phyloP scores from a whole-genome alignment of 129 eudicot genomes.

The Centaurea solstitialis region DNA sequence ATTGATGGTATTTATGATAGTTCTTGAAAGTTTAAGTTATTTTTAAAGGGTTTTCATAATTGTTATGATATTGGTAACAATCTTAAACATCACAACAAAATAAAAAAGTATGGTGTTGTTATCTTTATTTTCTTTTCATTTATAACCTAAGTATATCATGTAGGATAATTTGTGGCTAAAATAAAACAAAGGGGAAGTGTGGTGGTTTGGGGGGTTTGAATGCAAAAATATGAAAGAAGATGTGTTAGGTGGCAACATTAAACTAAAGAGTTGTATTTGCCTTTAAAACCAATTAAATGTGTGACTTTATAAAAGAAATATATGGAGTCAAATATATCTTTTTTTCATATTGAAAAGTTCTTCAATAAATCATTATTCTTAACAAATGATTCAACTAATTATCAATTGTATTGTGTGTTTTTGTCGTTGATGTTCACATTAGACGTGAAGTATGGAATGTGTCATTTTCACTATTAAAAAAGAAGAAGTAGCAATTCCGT shows the following conservation, averaged over 20 bases:
- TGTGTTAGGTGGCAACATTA: background rate
- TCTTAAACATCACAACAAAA: background rate
- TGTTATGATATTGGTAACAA: background rate
- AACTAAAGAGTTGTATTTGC: background rate
- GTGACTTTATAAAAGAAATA: background rate
- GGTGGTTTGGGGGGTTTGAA: background rate
- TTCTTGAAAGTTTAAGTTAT: background rate
- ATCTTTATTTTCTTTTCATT: background rate
- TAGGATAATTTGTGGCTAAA: background rate
- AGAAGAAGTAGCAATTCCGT: too few species aligned
- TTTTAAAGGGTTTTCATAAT: background rate
- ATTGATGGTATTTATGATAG: background rate
- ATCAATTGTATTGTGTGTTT: too few species aligned
- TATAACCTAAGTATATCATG: background rate
- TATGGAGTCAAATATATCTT: background rate
- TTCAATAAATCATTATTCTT: background rate
- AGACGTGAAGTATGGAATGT: too few species aligned
- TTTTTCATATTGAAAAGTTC: background rate
- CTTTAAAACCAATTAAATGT: background rate
- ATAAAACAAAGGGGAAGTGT: background rate
- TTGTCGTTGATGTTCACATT: too few species aligned
- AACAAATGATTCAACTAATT: too few species aligned
- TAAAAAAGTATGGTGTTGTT: background rate
- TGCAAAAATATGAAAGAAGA: background rate
- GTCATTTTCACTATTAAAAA: too few species aligned